A percentile compares a stretch with the other conserved stretches of the same genome.
Evolutionary conservation across 768 basidiomycete genomes (phyloP).

Genomic region (Tricholoma furcatifolium): DNA sequence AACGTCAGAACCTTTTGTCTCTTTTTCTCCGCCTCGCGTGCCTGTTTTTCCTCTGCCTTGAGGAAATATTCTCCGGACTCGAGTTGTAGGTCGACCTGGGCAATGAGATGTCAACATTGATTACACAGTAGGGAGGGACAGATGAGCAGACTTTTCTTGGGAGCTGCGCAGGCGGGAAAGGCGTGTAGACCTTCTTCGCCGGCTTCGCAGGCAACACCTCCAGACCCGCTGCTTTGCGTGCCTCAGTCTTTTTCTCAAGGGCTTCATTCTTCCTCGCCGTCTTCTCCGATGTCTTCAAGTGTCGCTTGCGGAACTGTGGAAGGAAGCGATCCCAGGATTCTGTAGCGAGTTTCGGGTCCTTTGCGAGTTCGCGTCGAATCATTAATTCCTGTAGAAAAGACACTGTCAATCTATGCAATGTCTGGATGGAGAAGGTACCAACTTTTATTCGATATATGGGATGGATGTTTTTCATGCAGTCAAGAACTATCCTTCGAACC

Average conservation of each 20-base stretch:
- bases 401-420: background rate
- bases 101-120: background rate
- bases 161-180: conserved; percentile 93
- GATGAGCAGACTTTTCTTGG: conserved; percentile 74
- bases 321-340: conserved; percentile 98
- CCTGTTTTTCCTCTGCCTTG: conserved; percentile 84
- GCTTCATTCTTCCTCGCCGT: conserved; percentile 86
- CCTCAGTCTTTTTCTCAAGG: conserved; percentile 56
- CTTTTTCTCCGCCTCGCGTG: conserved; percentile 64
- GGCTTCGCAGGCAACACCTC: conserved; percentile 48
- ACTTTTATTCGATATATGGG: conserved; percentile 99
- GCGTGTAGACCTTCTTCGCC: conserved; percentile 94
- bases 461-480: conserved; percentile 99
- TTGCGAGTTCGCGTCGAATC: conserved; percentile 96
- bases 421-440: background rate
- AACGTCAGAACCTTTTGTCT: conserved; percentile 64
- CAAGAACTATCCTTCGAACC: conserved; percentile 92
- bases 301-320: conserved; percentile 91
- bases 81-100: conserved; percentile 85
- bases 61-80: conserved; percentile 99
- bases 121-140: background rate
- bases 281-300: conserved; percentile 93
- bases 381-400: conserved; percentile 75
- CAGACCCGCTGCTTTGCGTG: conserved; percentile 66
- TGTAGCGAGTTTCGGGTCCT: conserved; percentile 92